Percentiles rank a stretch among this genome's conserved stretches.
These are phyloP conservation scores for Reticulascus tulasneorum DNA, from an alignment of 2,329 filamentous ascomycete genomes.

Conservation along the genomic window DNA sequence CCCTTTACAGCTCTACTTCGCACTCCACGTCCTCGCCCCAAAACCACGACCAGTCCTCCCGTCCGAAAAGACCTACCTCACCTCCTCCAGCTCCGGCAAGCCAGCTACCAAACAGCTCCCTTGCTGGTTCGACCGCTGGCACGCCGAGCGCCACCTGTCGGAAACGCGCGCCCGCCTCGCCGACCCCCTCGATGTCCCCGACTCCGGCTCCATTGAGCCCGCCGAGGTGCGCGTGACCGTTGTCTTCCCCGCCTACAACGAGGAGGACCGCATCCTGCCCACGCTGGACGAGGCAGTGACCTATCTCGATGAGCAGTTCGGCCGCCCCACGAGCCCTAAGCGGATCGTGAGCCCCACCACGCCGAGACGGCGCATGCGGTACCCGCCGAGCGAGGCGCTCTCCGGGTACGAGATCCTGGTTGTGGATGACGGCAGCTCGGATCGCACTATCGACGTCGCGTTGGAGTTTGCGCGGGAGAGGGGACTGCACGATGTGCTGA, in stretches of 20 bases:
- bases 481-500: constrained; percentile 71
- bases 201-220: constrained; percentile 62
- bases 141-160: constrained; percentile 53
- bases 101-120: constrained; percentile 54
- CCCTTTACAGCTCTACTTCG: constrained; percentile 48
- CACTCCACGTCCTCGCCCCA: constrained; percentile 74
- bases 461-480: constrained; percentile 74
- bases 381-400: constrained; percentile 30
- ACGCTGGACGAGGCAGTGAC: constrained; percentile 89
- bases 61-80: constrained; percentile 83
- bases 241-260: constrained; percentile 94
- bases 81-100: constrained; percentile 59
- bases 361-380: constrained; percentile 26
- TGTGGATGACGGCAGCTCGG: constrained; percentile 83
- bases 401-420: constrained; percentile 88
- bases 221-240: constrained; percentile 84
- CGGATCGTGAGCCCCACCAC: constrained; percentile 14
- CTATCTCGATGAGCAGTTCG: constrained; percentile 77
- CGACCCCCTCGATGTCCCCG: constrained; percentile 32
- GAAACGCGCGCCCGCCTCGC: constrained; percentile 29
- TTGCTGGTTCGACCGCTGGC: constrained; percentile 82
- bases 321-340: constrained; percentile 33
- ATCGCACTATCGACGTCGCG: constrained; percentile 75
- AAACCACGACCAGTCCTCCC: constrained; percentile 68
- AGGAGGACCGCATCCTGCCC: constrained; percentile 74